A percentile compares a stretch with the other conserved stretches of the same genome.
Conservation (phyloP, 192 early-diverging fungal genomes). For the Coemansia asiatica region DNA sequence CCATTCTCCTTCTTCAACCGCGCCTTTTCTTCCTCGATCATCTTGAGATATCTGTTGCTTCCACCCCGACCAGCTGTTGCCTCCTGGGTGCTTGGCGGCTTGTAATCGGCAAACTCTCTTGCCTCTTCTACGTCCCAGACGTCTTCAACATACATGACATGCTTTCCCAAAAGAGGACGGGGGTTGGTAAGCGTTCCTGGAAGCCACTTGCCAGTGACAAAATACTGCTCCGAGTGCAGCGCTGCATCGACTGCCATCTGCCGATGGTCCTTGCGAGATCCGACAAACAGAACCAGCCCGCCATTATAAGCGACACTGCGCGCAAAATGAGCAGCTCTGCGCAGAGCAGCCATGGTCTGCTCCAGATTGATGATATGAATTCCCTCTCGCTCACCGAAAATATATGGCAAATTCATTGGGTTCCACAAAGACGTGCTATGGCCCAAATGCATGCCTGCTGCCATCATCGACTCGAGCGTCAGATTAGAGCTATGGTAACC, state of each 20-base stretch:
- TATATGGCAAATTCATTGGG: constrained; percentile 77
- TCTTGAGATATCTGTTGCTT: constrained; percentile 9
- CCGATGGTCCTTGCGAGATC: constrained; percentile 66
- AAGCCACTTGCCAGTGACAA: constrained; percentile 76
- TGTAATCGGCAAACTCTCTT: constrained; percentile 17
- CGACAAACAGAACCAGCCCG: constrained; percentile 85
- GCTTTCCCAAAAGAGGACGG: constrained; percentile 24
- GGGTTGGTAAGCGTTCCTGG: constrained; percentile 88
- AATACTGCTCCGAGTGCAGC: constrained; percentile 70
- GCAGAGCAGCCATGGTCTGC: constrained; percentile 78
- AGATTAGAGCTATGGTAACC: constrained; percentile 40
- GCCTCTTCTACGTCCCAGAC: constrained; percentile 46
- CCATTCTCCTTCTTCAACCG: constrained; percentile 6
- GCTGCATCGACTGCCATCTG: constrained; percentile 81
- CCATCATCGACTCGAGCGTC: constrained; percentile 68
- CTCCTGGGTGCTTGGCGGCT: not conserved
- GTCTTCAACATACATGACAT: constrained; percentile 15
- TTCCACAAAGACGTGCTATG: constrained; percentile 78
- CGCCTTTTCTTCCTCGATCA: constrained; percentile 26
- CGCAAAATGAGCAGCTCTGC: constrained; percentile 76
- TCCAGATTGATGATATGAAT: constrained; percentile 94
- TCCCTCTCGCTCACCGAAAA: constrained; percentile 85
- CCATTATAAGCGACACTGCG: constrained; percentile 70
- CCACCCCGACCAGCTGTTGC: not conserved
- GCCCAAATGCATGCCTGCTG: constrained; percentile 88